phyloP scores from a whole-genome alignment of 73 alveolate species.

The Tetrahymena thermophila region DNA sequence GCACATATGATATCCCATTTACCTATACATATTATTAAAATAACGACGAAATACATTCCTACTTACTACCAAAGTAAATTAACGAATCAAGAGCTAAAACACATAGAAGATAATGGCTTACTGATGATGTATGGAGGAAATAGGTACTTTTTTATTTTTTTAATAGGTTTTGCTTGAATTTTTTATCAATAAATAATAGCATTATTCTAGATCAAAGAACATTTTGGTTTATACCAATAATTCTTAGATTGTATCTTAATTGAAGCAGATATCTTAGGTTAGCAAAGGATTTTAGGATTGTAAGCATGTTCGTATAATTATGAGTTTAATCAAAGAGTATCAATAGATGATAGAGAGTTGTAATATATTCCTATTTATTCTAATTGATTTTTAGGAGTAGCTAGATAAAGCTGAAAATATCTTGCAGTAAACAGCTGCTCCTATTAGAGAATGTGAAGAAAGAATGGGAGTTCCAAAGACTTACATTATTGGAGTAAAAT shows the following conservation, averaged over 20 bases:
- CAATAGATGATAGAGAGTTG: neutral
- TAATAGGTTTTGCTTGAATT: neutral
- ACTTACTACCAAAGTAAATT: neutral
- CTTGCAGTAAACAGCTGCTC: neutral
- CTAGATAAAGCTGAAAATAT: neutral
- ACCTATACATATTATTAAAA: neutral
- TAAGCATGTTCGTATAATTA: neutral
- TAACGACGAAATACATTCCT: neutral
- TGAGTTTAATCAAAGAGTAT: neutral
- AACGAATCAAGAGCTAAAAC: neutral
- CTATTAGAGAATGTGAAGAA: neutral
- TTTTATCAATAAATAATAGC: neutral
- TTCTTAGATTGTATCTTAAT: neutral
- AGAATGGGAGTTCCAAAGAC: neutral
- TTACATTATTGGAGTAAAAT: neutral
- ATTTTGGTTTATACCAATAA: neutral
- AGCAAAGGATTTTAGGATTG: neutral
- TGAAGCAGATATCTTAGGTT: neutral
- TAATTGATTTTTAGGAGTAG: neutral
- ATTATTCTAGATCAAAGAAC: neutral
- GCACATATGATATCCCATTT: neutral
- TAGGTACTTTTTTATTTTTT: neutral
- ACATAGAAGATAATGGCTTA: neutral
- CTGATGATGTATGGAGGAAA: neutral
- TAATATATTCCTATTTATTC: neutral